These are phyloP conservation scores for Leccinellum rugosiceps DNA, from an alignment of 768 basidiomycete species.

Conservation along the genomic window DNA sequence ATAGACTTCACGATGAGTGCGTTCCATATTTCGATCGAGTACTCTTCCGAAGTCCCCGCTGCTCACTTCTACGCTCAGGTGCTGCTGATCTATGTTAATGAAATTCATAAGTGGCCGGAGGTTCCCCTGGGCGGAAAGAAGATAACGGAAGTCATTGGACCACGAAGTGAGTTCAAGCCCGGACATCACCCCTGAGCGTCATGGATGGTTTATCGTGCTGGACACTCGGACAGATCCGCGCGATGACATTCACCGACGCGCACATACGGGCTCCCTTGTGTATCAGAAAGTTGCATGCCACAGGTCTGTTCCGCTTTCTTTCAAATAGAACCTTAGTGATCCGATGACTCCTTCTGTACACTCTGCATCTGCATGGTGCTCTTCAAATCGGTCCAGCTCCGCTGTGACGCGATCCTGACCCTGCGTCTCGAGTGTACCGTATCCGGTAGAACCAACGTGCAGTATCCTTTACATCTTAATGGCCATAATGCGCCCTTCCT, in stretches of 20 bases:
- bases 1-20: conserved; percentile 14
- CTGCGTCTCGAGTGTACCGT: conserved; percentile 30
- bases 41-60: conserved; percentile 39
- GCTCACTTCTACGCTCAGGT: conserved; percentile 16
- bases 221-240: conserved; percentile 26
- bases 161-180: conserved; percentile 8
- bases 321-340: conserved; percentile 15
- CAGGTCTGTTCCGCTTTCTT: conserved; percentile 31
- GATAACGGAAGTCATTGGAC: conserved; percentile 4
- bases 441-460: conserved; percentile 27
- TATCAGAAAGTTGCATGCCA: conserved; percentile 29
- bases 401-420: conserved; percentile 26
- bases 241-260: conserved; percentile 23
- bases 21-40: conserved; percentile 41
- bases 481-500: conserved; percentile 1
- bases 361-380: conserved; percentile 34
- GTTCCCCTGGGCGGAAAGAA: conserved; percentile 32
- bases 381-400: conserved; percentile 30
- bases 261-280: conserved; percentile 34
- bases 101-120: conserved; percentile 21
- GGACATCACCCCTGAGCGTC: conserved; percentile 22
- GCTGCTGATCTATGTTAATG: background rate
- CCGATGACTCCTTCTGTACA: conserved; percentile 24
- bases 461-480: conserved; percentile 28
- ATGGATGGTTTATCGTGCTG: conserved; percentile 25